Base-by-base conservation (phyloP, 495 filamentous ascomycete species). In the Friedmanniomyces simplex region DNA sequence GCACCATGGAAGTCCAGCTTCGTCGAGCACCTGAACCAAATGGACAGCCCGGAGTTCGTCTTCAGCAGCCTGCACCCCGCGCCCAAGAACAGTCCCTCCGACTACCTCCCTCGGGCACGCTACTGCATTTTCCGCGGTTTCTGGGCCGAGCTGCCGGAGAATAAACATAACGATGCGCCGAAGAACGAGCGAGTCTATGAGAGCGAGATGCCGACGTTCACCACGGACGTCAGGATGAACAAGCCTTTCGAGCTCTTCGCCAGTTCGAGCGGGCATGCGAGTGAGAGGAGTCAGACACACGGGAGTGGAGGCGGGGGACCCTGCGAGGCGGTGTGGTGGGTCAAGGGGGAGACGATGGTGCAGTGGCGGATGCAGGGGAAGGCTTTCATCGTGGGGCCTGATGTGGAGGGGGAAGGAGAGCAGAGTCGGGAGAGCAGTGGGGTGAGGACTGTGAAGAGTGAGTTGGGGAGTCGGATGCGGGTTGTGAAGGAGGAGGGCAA, bases 311-410 rank as follows among this genome's bases (percentile, higher is more conserved):
- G 82, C 6, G 87, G 85, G 0, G 83, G 80, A 22, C 76, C 76
- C 0, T 80, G 90, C 14, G 93, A 98, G 69, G 88, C 82, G 12
- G 77, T 89, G 13, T 97, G 87, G 69, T 98, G 91, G 91, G 68
- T 83, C 16, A 78, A 79, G 66, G 57, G 57, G 12, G 79, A 84
- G 45, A 67, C 73, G 16, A 77, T 74, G 69, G 84, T 79, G 34
- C 91, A 97, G 74, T 97, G 91, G 93, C 76, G 93, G 47, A 63
- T 98, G 16, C 76, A 80, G 20, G 93, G 93, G 10, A 68, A 70
- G 28, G 89, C 86, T n/a, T 90, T 69, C 49, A 60, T 74, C 13
- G 71, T 73, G 0, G 79, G 69, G 0, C 67, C 72, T n/a, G 82
- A 81, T 56, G 76, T 78, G 32, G 82, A 83, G 57, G 71, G 56